Conservation (phyloP, 148 eudicot species). For the Amaranthus palmeri region DNA sequence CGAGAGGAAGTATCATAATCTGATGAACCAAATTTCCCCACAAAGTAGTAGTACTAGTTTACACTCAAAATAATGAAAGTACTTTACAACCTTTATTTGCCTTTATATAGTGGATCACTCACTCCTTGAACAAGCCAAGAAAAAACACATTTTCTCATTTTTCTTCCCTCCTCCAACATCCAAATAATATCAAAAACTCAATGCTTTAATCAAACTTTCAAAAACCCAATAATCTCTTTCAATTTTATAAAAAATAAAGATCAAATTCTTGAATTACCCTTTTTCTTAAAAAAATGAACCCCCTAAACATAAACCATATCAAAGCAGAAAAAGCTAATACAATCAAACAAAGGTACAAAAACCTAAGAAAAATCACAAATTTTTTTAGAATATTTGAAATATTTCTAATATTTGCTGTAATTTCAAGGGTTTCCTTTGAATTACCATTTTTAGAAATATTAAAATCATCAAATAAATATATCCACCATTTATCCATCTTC, state of each 20-base stretch:
- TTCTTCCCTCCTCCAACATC: slow-evolving; percentile 21
- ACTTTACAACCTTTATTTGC: slow-evolving; percentile 14
- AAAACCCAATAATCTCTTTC: not conserved
- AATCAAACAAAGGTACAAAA: slow-evolving; percentile 35
- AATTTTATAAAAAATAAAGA: not conserved
- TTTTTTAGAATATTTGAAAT: slow-evolving; percentile 62
- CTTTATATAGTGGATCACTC: slow-evolving; percentile 21
- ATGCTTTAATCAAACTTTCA: slow-evolving; percentile 12
- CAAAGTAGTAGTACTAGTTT: not conserved
- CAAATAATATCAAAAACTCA: slow-evolving; percentile 15
- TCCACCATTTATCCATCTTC: slow-evolving; percentile 29
- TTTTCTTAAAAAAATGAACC: slow-evolving; percentile 33
- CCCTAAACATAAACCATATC: slow-evolving; percentile 34
- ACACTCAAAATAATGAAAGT: not conserved
- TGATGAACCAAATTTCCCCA: no score
- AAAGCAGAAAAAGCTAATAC: slow-evolving; percentile 55
- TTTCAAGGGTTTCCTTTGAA: slow-evolving; percentile 44
- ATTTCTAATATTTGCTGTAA: slow-evolving; percentile 39
- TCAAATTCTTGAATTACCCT: no score
- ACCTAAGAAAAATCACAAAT: slow-evolving; percentile 40
- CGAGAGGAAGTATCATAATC: no score
- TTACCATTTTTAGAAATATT: slow-evolving; percentile 35
- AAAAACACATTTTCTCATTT: not conserved
- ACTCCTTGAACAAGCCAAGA: not conserved
- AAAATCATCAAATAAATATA: slow-evolving; percentile 39